Conservation (phyloP, 2,329 filamentous ascomycete species). For the Ceratocystiopsis sp. region DNA sequence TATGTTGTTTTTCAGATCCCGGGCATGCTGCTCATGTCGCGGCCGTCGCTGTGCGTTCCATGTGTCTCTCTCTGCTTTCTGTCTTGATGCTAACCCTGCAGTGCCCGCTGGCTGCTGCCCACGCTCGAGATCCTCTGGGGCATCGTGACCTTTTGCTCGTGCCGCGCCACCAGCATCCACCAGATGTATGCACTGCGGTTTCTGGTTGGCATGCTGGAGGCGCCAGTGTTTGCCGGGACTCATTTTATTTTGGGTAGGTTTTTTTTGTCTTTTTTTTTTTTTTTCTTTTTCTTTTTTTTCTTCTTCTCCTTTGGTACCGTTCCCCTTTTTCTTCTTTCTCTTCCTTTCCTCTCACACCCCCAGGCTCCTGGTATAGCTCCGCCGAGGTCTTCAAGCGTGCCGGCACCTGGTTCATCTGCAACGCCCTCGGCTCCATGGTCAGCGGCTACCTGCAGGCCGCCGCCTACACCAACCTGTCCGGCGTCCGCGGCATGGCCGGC, state of each 20-base stretch:
- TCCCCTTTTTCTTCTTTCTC: no score
- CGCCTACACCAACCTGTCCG: constrained; percentile 3
- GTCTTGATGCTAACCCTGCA: no score
- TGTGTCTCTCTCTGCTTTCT: no score
- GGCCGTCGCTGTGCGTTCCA: constrained; percentile 11
- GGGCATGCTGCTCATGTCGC: constrained; percentile 6
- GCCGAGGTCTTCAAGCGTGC: constrained; percentile 29
- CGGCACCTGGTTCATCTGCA: not conserved
- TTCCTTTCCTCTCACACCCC: no score
- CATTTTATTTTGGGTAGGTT: constrained; percentile 24
- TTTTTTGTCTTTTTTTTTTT: no score
- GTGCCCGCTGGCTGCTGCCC: not conserved
- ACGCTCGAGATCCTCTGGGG: constrained; percentile 8
- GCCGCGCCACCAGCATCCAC: constrained; percentile 6
- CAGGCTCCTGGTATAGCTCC: constrained; percentile 27
- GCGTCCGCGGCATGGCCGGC: constrained; percentile 1
- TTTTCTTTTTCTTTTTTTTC: no score
- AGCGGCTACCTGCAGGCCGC: constrained; percentile 4
- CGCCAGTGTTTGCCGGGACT: constrained; percentile 21
- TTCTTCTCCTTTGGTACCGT: no score
- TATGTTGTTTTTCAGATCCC: constrained; percentile 12
- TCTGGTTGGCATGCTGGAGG: constrained; percentile 23
- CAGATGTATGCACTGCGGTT: constrained; percentile 19
- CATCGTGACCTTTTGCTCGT: constrained; percentile 10
- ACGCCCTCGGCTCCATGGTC: not conserved